phyloP scores from a whole-genome alignment of 495 filamentous ascomycete species.

The Parachaetomium inaequale region DNA sequence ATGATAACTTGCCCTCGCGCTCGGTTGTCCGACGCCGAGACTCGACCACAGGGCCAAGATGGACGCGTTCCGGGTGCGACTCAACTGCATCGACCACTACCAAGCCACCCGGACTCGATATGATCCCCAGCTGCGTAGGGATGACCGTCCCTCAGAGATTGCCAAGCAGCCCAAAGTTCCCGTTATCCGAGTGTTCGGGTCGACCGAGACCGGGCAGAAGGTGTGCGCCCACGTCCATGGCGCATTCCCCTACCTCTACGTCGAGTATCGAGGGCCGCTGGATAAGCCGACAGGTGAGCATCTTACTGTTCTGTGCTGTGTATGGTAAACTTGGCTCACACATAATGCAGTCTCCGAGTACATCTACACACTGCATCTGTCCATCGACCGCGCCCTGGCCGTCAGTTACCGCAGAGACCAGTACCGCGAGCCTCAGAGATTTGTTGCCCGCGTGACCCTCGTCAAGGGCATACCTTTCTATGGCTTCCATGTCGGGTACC shows the following conservation, averaged over 20 bases:
- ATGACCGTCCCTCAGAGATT: slow-evolving; percentile 47
- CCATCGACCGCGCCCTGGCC: slow-evolving; percentile 81
- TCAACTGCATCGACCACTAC: slow-evolving; percentile 95
- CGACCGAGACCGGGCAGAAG: slow-evolving; percentile 92
- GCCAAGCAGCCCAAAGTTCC: slow-evolving; percentile 69
- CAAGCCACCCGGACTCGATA: slow-evolving; percentile 71
- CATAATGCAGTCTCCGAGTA: slow-evolving; percentile 49
- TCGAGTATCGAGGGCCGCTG: slow-evolving; percentile 76
- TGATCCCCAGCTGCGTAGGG: slow-evolving; percentile 71
- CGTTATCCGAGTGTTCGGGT: slow-evolving; percentile 85
- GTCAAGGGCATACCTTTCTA: slow-evolving; percentile 95
- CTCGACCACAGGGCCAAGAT: slow-evolving; percentile 25
- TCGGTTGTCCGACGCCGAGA: not conserved
- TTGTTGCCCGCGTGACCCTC: slow-evolving; percentile 83
- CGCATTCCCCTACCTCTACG: slow-evolving; percentile 88
- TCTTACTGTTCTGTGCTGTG: not conserved
- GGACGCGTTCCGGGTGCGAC: slow-evolving; percentile 77
- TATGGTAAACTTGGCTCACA: slow-evolving; percentile 7
- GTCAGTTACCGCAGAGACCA: slow-evolving; percentile 74
- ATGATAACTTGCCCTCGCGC: not conserved
- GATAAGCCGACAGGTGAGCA: slow-evolving; percentile 60
- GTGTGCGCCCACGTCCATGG: slow-evolving; percentile 97
- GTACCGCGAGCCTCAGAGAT: slow-evolving; percentile 61
- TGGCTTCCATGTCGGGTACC: slow-evolving; percentile 89
- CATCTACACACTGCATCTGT: slow-evolving; percentile 66